phyloP scores from a whole-genome alignment of 371 early-diverging fungal species.

The Mortierella sp. region DNA sequence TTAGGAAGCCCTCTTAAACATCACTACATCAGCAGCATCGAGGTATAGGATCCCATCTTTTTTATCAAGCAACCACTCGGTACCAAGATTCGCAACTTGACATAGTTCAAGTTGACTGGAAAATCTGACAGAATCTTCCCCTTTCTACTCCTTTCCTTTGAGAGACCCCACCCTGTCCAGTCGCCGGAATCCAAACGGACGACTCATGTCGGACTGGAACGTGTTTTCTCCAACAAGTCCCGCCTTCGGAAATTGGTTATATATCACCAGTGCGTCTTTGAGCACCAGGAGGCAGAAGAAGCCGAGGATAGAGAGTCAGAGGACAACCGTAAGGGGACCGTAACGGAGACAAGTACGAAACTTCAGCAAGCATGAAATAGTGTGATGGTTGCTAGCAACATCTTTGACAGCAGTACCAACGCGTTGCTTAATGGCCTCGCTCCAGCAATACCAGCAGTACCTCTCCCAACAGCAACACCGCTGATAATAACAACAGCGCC shows the following conservation, averaged over 20 bases:
- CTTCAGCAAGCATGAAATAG: background rate
- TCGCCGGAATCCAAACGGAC: no score
- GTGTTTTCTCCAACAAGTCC: no score
- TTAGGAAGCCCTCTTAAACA: background rate
- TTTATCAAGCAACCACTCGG: background rate
- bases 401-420: no score
- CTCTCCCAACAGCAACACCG: no score
- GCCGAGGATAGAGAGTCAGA: background rate
- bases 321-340: background rate
- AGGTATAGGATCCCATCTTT: background rate
- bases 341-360: no score
- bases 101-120: background rate
- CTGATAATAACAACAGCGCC: background rate
- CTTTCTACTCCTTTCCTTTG: no score
- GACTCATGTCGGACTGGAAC: no score
- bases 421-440: no score
- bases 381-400: background rate
- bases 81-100: background rate
- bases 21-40: background rate
- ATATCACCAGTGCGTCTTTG: background rate
- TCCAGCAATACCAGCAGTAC: background rate
- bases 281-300: background rate
- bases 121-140: no score
- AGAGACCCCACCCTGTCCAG: no score
- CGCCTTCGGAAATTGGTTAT: no score